Conservation (phyloP, 164 flowering plant species). For the Platanus orientalis region DNA sequence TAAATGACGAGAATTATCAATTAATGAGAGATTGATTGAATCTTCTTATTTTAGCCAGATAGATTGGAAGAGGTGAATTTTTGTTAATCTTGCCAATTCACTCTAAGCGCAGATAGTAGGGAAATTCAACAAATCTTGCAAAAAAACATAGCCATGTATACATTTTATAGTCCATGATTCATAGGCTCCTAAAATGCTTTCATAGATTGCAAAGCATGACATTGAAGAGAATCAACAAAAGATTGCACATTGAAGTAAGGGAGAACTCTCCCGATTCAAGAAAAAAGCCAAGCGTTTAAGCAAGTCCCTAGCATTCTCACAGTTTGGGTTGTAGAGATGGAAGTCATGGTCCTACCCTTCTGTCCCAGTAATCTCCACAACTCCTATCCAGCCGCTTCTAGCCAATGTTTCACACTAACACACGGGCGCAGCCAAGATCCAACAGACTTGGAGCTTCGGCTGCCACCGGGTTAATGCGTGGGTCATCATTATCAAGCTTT, state of each 20-base stretch:
- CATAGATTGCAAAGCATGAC: too few species aligned
- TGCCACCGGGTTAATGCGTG: constrained; percentile 47
- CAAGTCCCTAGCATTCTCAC: constrained; percentile 38
- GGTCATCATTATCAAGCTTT: constrained; percentile 42
- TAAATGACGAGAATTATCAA: too few species aligned
- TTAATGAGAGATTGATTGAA: too few species aligned
- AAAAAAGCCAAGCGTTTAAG: constrained; percentile 35
- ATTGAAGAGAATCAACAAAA: too few species aligned
- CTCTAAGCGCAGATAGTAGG: too few species aligned
- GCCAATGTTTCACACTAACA: constrained; percentile 41
- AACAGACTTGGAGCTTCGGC: constrained; percentile 34
- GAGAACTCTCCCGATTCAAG: constrained; percentile 5
- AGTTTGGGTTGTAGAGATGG: constrained; percentile 32
- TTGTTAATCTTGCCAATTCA: too few species aligned
- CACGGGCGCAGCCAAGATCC: constrained; percentile 30
- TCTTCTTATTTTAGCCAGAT: too few species aligned
- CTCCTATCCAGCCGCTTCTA: constrained; percentile 47
- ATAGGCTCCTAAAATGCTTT: too few species aligned
- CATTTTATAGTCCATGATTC: too few species aligned
- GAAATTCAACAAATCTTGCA: too few species aligned
- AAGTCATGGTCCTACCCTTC: constrained; percentile 51
- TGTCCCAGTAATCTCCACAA: constrained; percentile 40
- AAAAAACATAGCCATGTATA: too few species aligned
- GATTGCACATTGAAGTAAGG: neutral
- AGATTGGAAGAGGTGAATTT: too few species aligned